Base-by-base conservation (phyloP, 192 early-diverging fungal genomes). In the Neocallimastix lanati region DNA sequence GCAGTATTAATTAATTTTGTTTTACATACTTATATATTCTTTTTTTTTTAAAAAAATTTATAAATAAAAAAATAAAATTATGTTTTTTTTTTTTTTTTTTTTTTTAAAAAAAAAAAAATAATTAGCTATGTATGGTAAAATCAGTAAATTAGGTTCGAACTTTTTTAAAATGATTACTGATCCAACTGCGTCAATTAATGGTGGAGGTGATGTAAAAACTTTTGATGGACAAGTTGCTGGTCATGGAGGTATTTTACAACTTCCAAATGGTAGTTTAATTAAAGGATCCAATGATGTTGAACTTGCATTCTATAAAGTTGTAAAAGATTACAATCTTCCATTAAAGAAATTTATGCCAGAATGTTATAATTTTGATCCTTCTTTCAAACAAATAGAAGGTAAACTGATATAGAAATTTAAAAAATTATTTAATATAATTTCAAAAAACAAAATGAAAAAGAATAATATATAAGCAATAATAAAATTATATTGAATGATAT, bases 181-280 rank as follows among this genome's bases (percentile, higher is more conserved):
- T 67, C 50, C 50, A n/a, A n/a, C 50, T 9, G 50, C 25, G 16
- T 15, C 50, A n/a, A 4, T 67, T 50, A 50, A 50, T 67, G 25
- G n/a, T n/a, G n/a, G n/a, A n/a, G n/a, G 50, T 67, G 50, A 67
- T 67, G 50, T 67, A 11, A 67, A 67, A 67, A 67, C 85, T 15
- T 90, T 93, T 38, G 84, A 87, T 76, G 84, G 89, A 79, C 95
- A 97, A 85, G 88, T 97, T 25, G 93, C 92, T 21, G 94, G 95
- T 1, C 95, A 96, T 80, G 89, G 88, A 35, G 87, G 88, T 29
- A 84, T 93, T 6, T 81, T 96, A 36, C 84, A 85, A 14, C 82
- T 87, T 29, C 88, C 89, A 18, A 90, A 88, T 28, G 84, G 86
- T 37, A 90, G 90, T 38, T 80, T 97, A 12, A 84, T 93, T 76